Evolutionary conservation across 2,329 filamentous ascomycete species (phyloP).

Genomic region (Fusarium nodosum): DNA sequence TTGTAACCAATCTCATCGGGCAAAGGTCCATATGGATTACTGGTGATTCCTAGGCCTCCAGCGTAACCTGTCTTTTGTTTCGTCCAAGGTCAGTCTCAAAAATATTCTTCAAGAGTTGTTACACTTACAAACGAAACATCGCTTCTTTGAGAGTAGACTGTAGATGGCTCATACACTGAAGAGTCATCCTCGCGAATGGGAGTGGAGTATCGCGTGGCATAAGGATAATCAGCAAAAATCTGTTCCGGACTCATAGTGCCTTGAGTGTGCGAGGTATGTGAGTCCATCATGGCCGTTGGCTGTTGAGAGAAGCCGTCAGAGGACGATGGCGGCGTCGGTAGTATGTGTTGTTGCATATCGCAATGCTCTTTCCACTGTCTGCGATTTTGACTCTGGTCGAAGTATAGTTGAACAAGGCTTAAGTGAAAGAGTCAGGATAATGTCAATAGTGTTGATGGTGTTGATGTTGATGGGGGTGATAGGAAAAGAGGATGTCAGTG

Average conservation of each 20-base stretch:
- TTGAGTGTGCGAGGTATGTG: constrained; percentile 33
- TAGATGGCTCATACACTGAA: constrained; percentile 36
- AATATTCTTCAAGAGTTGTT: neutral
- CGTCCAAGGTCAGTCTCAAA: constrained; percentile 5
- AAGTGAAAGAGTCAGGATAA: neutral
- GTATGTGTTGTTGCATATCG: constrained; percentile 57
- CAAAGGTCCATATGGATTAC: constrained; percentile 39
- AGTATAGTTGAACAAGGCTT: neutral
- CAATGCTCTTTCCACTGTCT: constrained; percentile 14
- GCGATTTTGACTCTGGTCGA: neutral
- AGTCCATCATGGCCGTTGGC: constrained; percentile 32
- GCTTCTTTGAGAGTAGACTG: constrained; percentile 38
- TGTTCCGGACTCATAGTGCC: constrained; percentile 23
- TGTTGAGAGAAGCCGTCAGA: constrained; percentile 39
- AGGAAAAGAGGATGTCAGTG: neutral
- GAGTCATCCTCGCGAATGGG: constrained; percentile 41
- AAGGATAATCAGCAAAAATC: constrained; percentile 20
- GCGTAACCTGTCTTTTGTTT: constrained; percentile 32
- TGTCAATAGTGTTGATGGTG: neutral
- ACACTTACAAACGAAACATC: constrained; percentile 40
- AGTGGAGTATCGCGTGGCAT: constrained; percentile 38
- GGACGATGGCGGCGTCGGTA: constrained; percentile 63
- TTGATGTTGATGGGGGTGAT: constrained; percentile 13
- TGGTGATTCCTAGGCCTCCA: constrained; percentile 19
- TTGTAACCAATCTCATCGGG: constrained; percentile 43